These are phyloP conservation scores for Neckera pumila DNA, from an alignment of 225 moss, liverwort and hornwort genomes.

Conservation along the genomic window DNA sequence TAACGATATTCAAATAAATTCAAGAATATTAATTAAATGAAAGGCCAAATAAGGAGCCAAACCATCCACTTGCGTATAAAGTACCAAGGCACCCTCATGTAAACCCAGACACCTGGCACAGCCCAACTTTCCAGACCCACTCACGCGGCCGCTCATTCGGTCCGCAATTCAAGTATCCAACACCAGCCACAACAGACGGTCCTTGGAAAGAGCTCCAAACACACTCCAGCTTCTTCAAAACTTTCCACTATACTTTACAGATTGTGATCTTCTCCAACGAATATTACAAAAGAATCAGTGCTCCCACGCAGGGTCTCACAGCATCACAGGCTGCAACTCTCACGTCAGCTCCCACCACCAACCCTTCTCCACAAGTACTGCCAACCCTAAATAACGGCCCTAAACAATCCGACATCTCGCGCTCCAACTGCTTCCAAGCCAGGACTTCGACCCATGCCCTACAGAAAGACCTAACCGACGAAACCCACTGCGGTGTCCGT, in stretches of 20 bases:
- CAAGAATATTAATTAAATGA: neutral
- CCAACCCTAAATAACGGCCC: neutral
- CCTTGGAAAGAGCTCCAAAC: neutral
- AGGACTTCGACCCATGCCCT: neutral
- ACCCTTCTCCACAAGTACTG: neutral
- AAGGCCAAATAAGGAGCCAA: neutral
- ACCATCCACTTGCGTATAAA: neutral
- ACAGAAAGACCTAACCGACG: neutral
- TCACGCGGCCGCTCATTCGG: neutral
- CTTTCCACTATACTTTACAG: conserved; percentile 3
- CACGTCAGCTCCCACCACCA: neutral
- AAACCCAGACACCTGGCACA: neutral
- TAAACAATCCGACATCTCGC: neutral
- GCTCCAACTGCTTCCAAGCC: neutral
- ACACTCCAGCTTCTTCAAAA: neutral
- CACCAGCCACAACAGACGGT: neutral
- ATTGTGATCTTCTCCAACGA: neutral
- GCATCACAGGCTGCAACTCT: neutral
- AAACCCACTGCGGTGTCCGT: neutral
- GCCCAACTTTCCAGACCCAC: neutral
- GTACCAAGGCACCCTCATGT: neutral
- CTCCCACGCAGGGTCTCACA: neutral
- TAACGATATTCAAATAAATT: neutral
- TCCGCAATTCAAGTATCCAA: neutral
- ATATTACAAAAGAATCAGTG: conserved; percentile 15